Base-by-base conservation (phyloP, 192 early-diverging fungal species). In the Backusella morwellensis region DNA sequence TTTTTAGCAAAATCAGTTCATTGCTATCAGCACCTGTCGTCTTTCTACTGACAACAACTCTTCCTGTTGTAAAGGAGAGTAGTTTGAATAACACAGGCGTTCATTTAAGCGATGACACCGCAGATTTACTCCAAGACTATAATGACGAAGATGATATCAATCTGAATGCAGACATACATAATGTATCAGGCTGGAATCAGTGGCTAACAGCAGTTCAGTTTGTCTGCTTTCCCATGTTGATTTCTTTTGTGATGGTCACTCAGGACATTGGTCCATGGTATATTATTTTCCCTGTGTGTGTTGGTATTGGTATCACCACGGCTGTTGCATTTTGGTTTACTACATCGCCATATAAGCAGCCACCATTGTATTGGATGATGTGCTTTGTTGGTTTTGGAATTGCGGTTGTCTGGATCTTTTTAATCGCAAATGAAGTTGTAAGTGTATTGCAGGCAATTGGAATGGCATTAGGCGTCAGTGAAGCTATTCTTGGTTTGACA, bases 371-470 rank as follows among this genome's bases (percentile, higher is more conserved):
- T 73, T 86, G 84, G 70, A 81, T 84, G 35, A 70, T 90, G 52
- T 84, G 89, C 41, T 88, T 90, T 80, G 78, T 92, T 29, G 96
- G 96, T 12, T 96, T 98, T 77, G 77, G 87, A 40, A 83, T 93
- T 19, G 91, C 91, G 0, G 90, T 98, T 34, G 81, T 89, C 0
- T 98, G 96, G 96, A 92, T 98, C 12, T 95, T 90, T 84, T 77
- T 96, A 17, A 86, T 97, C 52, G 95, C 97, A 1, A 94, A 93
- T 77, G 97, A 99, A 75, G 90, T 97, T 38, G 95, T 99, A 2
- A 91, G 92, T 17, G 85, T 97, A 7, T 84, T 97, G 38, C 93
- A 87, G 77, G 86, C 95, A 2, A 85, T 99, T 35, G 95, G 94
- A 4, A 83, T 93, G 68, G 88, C 95, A 26, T 78, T 95, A 38